These are phyloP conservation scores for Fusarium albidum DNA, from an alignment of 2,329 filamentous ascomycete species.

Conservation along the genomic window DNA sequence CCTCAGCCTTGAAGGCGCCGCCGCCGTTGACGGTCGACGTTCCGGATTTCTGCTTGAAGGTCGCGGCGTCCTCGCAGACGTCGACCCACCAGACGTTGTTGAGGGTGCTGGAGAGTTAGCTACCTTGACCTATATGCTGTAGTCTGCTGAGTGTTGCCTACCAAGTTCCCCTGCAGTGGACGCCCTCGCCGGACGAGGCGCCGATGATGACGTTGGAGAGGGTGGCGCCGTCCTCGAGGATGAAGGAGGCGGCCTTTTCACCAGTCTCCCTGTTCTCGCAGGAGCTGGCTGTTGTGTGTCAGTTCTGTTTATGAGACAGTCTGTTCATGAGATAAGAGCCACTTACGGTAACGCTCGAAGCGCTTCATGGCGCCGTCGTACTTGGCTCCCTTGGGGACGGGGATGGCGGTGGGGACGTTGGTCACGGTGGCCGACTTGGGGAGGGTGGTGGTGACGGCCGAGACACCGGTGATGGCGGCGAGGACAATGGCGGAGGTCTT, in stretches of 20 bases:
- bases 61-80: conserved; percentile 45
- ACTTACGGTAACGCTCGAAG: not conserved
- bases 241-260: conserved; percentile 5
- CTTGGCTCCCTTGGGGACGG: not conserved
- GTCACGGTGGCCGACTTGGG: not conserved
- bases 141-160: not conserved
- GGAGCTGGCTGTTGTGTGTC: too few relatives aligned
- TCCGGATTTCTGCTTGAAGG: conserved; percentile 45
- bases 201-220: conserved; percentile 61
- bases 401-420: conserved; percentile 1
- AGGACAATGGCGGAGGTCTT: conserved; percentile 1
- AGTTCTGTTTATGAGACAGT: too few relatives aligned
- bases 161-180: conserved; percentile 57
- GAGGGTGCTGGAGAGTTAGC: conserved; percentile 28
- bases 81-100: conserved; percentile 47
- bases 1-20: not conserved
- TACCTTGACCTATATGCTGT: too few relatives aligned
- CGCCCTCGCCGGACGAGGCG: conserved; percentile 54
- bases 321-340: too few relatives aligned
- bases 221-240: conserved; percentile 55
- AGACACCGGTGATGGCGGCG: conserved; percentile 1
- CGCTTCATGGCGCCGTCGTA: conserved; percentile 7
- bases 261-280: not conserved
- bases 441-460: conserved; percentile 1
- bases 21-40: conserved; percentile 47